phyloP scores from a whole-genome alignment of 2,329 filamentous ascomycete genomes.

The Rosellinia necatrix region DNA sequence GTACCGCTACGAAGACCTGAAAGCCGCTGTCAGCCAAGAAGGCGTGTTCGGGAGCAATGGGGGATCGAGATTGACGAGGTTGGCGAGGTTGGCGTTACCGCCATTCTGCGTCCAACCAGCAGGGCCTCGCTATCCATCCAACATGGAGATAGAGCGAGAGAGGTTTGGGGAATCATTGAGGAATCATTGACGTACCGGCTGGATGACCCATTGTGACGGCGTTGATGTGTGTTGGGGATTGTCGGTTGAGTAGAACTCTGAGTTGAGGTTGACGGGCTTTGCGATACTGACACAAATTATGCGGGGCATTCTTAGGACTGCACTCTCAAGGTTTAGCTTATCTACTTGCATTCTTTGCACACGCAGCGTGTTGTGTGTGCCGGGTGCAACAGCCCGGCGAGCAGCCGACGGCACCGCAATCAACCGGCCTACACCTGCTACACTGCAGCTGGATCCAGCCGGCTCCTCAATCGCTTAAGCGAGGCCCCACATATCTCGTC shows the following conservation, averaged over 20 bases:
- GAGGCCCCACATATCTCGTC: conserved; percentile 24
- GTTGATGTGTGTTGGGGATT: conserved; percentile 47
- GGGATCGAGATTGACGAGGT: too few species aligned
- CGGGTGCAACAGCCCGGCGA: conserved; percentile 17
- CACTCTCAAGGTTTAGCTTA: conserved; percentile 27
- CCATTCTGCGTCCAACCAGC: background rate
- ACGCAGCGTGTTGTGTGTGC: background rate
- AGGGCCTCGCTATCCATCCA: background rate
- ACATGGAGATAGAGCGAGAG: too few species aligned
- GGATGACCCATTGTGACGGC: conserved; percentile 81
- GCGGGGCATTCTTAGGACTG: conserved; percentile 25
- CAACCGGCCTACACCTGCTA: background rate
- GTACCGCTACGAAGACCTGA: conserved; percentile 5
- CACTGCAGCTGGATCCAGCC: too few species aligned
- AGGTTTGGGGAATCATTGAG: background rate
- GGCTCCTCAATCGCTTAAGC: conserved; percentile 33
- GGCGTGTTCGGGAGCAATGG: too few species aligned
- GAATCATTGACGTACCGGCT: conserved; percentile 44
- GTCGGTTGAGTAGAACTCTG: conserved; percentile 29
- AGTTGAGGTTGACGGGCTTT: conserved; percentile 31
- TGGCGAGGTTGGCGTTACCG: too few species aligned
- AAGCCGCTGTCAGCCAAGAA: too few species aligned
- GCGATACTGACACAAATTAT: conserved; percentile 34
- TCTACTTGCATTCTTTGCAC: conserved; percentile 16
- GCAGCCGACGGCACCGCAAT: conserved; percentile 14